Evolutionary conservation across 768 basidiomycete genomes (phyloP).

Genomic region (Russula sp.): DNA sequence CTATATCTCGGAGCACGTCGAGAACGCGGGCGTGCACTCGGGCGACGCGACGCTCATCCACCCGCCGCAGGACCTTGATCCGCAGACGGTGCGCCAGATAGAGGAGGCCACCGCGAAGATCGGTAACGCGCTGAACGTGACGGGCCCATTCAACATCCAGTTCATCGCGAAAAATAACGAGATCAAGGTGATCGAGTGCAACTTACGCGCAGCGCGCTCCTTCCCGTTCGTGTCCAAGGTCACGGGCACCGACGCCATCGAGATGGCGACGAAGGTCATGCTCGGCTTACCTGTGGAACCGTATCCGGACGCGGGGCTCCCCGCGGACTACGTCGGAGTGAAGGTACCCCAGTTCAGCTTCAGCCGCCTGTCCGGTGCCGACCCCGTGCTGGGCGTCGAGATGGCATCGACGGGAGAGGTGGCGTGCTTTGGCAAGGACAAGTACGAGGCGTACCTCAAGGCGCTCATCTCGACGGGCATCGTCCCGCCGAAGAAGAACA

Average conservation of each 20-base stretch:
- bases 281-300: conserved; percentile 81
- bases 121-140: conserved; percentile 94
- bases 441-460: conserved; percentile 98
- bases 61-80: conserved; percentile 96
- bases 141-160: conserved; percentile 98
- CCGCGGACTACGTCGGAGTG: conserved; percentile 92
- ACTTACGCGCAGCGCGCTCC: conserved; percentile 92
- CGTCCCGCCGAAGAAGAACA: conserved; percentile 92
- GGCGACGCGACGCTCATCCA: conserved; percentile 98
- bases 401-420: conserved; percentile 99
- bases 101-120: conserved; percentile 98
- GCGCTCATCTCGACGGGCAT: conserved; percentile 96
- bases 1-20: conserved; percentile 98
- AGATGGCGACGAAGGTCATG: conserved; percentile 99
- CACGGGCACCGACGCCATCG: conserved; percentile 95
- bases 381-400: conserved; percentile 96
- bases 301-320: conserved; percentile 85
- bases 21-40: conserved; percentile 98
- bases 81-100: conserved; percentile 91
- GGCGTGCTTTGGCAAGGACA: conserved; percentile 95
- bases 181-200: conserved; percentile 99
- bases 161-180: conserved; percentile 99
- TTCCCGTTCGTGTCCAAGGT: conserved; percentile 99
- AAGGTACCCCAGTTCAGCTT: conserved; percentile 99
- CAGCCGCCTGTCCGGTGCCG: conserved; percentile 91